These are phyloP conservation scores for Mucuna pruriens DNA, from an alignment of 306 rosid genomes.

Conservation along the genomic window DNA sequence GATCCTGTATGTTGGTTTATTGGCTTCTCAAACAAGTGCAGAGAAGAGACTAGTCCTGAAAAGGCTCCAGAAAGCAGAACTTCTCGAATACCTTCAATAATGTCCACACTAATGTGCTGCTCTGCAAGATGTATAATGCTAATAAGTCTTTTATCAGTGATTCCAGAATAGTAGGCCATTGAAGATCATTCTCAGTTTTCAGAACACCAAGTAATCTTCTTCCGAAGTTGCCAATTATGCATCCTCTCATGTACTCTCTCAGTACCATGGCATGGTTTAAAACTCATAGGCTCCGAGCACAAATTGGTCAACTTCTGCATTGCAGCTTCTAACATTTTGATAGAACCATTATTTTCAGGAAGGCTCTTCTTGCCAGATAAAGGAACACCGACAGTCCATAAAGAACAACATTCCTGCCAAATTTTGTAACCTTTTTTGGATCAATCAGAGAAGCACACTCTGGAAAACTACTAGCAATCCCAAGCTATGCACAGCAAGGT, in stretches of 20 bases:
- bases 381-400: conserved; percentile 77
- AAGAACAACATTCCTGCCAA: conserved; percentile 97
- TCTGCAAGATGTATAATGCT: conserved; percentile 93
- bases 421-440: conserved; percentile 96
- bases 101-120: conserved; percentile 99
- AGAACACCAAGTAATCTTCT: conserved; percentile 93
- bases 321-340: conserved; percentile 99
- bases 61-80: conserved; percentile 86
- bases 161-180: conserved; percentile 91
- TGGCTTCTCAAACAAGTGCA: conserved; percentile 88
- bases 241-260: conserved; percentile 99
- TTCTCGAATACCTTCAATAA: conserved; percentile 94
- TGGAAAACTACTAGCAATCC: conserved; percentile 98
- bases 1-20: conserved; percentile 88
- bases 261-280: conserved; percentile 90
- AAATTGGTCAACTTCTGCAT: conserved; percentile 97
- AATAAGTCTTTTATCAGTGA: conserved; percentile 82
- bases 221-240: conserved; percentile 97
- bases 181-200: conserved; percentile 95
- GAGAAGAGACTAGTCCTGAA: conserved; percentile 95
- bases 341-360: conserved; percentile 91
- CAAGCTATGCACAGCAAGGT: conserved; percentile 99
- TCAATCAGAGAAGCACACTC: conserved; percentile 92
- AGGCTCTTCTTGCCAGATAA: conserved; percentile 95
- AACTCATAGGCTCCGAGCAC: conserved; percentile 99